Evolutionary conservation across 2,329 filamentous ascomycete species (phyloP), one percentile per base, ranked within the genome.

Genomic region (Aspergillus hiratsukae): DNA sequence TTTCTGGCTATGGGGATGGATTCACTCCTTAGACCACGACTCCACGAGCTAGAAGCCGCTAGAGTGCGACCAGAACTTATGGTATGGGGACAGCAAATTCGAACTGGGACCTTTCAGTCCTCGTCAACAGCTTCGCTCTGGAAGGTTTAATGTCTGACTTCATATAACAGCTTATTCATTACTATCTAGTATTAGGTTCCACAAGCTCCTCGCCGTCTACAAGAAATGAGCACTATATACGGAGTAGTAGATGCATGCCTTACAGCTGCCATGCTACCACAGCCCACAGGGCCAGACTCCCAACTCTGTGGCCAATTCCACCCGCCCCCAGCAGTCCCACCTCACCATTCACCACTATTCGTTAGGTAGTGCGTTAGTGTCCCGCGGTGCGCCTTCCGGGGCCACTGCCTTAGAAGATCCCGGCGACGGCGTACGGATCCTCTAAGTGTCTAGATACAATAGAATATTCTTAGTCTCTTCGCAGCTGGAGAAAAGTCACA

Each of bases 31-130:
- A 64, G 60, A 57, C 49, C 52, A 52, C 53, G 61, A 61, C 61
- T 67, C 49, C 52, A 52, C 53, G 61, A 61, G 62, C 68, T 70
- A 71, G 69, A 71, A 68, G 59, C 58, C 67, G 62, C 67, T 70
- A 70, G 69, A 69, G 58, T 55, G 54, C 58, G 59, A 56, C 60
- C 65, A 61, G 68, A 69, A 70, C 57, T 53, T 51, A 55, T 57
- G 56, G 54, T 49, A 55, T 66, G 64, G 66, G 59, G 64, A 64
- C 64, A 57, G 66, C 61, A 63, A 51, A 61, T 59, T 60, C 59
- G 55, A 51, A 60, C 31, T 37, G 31, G 31, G 5, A 14, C 31
- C 14, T 37, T 37, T 37, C 14, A 37, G 17, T 7, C 11, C 31
- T 37, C 14, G 4, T 7, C 14, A 37, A 37, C 14, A 37, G 31